A percentile compares a stretch with the other conserved stretches of the same genome.
phyloP scores from a whole-genome alignment of 495 filamentous ascomycete genomes.

The Lasiosphaeria ovina region DNA sequence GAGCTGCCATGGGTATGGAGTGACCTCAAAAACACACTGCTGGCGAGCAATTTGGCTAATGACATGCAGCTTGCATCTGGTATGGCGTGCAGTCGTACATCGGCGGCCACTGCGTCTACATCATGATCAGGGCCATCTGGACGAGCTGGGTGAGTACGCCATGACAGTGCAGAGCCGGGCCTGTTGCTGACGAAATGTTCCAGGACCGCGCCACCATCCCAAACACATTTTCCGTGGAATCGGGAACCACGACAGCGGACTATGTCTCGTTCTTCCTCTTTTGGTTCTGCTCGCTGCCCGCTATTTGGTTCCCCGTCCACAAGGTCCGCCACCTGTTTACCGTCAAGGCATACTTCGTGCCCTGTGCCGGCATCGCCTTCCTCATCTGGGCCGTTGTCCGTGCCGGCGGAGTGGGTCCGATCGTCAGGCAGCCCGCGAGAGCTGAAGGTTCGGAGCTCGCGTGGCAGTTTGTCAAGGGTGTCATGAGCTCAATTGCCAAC shows the following conservation, averaged over 20 bases:
- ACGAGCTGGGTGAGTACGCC: conserved; percentile 43
- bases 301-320: conserved; percentile 79
- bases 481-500: conserved; percentile 90
- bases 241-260: conserved; percentile 72
- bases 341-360: conserved; percentile 83
- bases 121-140: conserved; percentile 87
- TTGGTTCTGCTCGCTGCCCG: conserved; percentile 76
- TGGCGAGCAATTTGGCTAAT: too few relatives aligned
- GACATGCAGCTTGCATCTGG: conserved; percentile 62
- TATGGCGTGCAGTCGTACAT: conserved; percentile 88
- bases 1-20: conserved; percentile 69
- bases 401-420: conserved; percentile 81
- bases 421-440: conserved; percentile 67
- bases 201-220: conserved; percentile 55
- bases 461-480: conserved; percentile 78
- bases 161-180: too few relatives aligned
- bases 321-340: conserved; percentile 86
- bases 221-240: conserved; percentile 61
- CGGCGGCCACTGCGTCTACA: conserved; percentile 74
- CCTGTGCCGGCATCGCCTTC: conserved; percentile 78
- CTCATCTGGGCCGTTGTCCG: conserved; percentile 87
- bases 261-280: conserved; percentile 83
- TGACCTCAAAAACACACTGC: background rate
- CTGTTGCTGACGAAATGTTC: conserved; percentile 14
- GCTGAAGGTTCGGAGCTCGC: conserved; percentile 66